These are phyloP conservation scores for Fraxinus paxiana DNA, from an alignment of 305 asterid species.

Conservation along the genomic window DNA sequence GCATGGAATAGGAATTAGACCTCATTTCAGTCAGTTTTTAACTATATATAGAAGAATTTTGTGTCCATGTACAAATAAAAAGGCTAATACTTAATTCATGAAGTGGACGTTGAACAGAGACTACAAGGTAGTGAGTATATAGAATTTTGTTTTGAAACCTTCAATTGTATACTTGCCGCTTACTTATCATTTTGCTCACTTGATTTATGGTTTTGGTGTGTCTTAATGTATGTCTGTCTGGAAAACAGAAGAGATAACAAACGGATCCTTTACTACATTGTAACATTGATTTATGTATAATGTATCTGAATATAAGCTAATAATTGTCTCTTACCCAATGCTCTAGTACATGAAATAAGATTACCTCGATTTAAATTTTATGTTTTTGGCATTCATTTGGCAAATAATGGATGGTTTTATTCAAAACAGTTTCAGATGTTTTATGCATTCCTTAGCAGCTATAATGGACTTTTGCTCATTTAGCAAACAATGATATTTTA, in stretches of 20 bases:
- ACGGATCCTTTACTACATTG: neutral
- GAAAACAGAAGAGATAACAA: neutral
- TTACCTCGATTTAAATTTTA: neutral
- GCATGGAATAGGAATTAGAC: neutral
- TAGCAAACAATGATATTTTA: neutral
- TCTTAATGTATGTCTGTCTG: neutral
- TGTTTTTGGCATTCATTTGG: neutral
- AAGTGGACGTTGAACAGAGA: neutral
- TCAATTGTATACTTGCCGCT: neutral
- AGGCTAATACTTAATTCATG: neutral
- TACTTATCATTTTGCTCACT: neutral
- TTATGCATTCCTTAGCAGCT: neutral
- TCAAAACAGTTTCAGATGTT: neutral
- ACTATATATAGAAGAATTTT: neutral
- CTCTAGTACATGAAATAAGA: neutral
- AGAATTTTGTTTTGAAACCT: neutral
- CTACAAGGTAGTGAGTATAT: neutral
- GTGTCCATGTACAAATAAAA: neutral
- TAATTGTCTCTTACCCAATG: neutral
- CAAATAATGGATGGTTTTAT: slow-evolving; percentile 10
- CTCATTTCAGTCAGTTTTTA: neutral
- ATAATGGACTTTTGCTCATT: neutral
- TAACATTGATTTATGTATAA: neutral
- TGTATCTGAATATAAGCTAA: neutral
- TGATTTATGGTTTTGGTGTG: neutral